These are phyloP conservation scores for Yamadazyma sp. DNA, from an alignment of 1,139 yeast genomes.

Conservation along the genomic window DNA sequence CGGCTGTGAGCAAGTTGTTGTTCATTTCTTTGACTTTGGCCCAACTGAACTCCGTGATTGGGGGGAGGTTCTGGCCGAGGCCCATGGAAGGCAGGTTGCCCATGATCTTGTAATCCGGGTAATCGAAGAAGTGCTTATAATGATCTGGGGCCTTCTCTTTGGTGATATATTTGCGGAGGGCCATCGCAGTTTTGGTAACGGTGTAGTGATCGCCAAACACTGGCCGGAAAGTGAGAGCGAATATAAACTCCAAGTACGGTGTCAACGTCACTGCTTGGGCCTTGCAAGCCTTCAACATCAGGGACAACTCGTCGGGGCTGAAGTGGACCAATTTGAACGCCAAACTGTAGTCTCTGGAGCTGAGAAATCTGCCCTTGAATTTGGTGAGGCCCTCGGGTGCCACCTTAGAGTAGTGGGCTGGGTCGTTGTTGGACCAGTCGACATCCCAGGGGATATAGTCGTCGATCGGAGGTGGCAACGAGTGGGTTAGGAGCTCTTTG, in stretches of 20 bases:
- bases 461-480: slow-evolving; percentile 40
- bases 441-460: slow-evolving; percentile 24
- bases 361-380: slow-evolving; percentile 37
- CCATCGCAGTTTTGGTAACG: slow-evolving; percentile 31
- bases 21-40: slow-evolving; percentile 26
- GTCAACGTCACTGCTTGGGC: slow-evolving; percentile 35
- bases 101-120: slow-evolving; percentile 26
- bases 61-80: slow-evolving; percentile 29
- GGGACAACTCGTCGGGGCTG: slow-evolving; percentile 22
- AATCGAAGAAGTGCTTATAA: slow-evolving; percentile 19
- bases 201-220: slow-evolving; percentile 27
- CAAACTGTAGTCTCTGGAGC: slow-evolving; percentile 19
- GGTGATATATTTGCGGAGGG: slow-evolving; percentile 31
- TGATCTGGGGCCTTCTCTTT: slow-evolving; percentile 17
- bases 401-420: slow-evolving; percentile 22
- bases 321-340: slow-evolving; percentile 36
- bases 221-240: slow-evolving; percentile 30
- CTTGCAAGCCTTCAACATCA: slow-evolving; percentile 31
- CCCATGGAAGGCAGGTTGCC: slow-evolving; percentile 40
- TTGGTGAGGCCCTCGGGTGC: slow-evolving; percentile 24
- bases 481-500: slow-evolving; percentile 19
- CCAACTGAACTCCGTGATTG: slow-evolving; percentile 37
- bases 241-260: slow-evolving; percentile 29
- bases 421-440: slow-evolving; percentile 27
- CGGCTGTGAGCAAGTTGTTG: slow-evolving; percentile 19